A percentile compares a stretch with the other conserved stretches of the same genome.
These are phyloP conservation scores for Trichoderma pleuroti DNA, from an alignment of 2,329 filamentous ascomycete genomes.

Conservation along the genomic window DNA sequence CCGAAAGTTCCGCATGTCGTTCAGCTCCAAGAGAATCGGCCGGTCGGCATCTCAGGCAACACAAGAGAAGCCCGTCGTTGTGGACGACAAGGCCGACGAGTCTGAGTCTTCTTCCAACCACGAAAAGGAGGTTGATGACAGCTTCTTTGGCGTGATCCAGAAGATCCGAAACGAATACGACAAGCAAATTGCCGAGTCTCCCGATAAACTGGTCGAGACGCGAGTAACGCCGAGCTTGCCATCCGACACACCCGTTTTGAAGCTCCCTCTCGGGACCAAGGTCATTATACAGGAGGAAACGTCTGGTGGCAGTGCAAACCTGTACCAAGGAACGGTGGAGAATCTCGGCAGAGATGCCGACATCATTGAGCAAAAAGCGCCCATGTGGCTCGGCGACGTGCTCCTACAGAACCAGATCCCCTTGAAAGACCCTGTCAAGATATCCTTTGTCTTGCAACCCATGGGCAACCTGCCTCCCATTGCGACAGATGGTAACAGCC, in stretches of 20 bases:
- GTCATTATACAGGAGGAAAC: slow-evolving; percentile 69
- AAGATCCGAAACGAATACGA: slow-evolving; percentile 72
- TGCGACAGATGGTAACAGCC: slow-evolving; percentile 75
- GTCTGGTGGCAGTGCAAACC: slow-evolving; percentile 67
- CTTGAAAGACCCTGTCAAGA: slow-evolving; percentile 87
- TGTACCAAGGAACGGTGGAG: slow-evolving; percentile 86
- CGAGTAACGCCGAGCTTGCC: slow-evolving; percentile 66
- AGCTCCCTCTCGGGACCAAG: slow-evolving; percentile 63
- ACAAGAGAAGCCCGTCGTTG: slow-evolving; percentile 66
- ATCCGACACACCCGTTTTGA: slow-evolving; percentile 72
- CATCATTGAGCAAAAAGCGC: slow-evolving; percentile 78
- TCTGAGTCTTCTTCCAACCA: slow-evolving; percentile 61
- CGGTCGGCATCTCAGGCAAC: slow-evolving; percentile 58
- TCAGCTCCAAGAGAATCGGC: slow-evolving; percentile 79
- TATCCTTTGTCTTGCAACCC: slow-evolving; percentile 89
- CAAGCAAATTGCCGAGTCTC: slow-evolving; percentile 56
- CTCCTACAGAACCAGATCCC: slow-evolving; percentile 79
- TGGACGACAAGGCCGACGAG: slow-evolving; percentile 74
- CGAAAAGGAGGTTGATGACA: slow-evolving; percentile 72
- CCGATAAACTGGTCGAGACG: slow-evolving; percentile 55
- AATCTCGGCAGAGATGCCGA: slow-evolving; percentile 74
- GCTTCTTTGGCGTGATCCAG: slow-evolving; percentile 68
- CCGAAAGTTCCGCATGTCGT: slow-evolving; percentile 82
- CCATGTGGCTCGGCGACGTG: slow-evolving; percentile 89
- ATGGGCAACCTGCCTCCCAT: slow-evolving; percentile 72